Percentiles rank a stretch among this genome's conserved stretches.
These are phyloP conservation scores for Akanthomyces uredinophilus DNA, from an alignment of 2,329 filamentous ascomycete species.

Conservation along the genomic window DNA sequence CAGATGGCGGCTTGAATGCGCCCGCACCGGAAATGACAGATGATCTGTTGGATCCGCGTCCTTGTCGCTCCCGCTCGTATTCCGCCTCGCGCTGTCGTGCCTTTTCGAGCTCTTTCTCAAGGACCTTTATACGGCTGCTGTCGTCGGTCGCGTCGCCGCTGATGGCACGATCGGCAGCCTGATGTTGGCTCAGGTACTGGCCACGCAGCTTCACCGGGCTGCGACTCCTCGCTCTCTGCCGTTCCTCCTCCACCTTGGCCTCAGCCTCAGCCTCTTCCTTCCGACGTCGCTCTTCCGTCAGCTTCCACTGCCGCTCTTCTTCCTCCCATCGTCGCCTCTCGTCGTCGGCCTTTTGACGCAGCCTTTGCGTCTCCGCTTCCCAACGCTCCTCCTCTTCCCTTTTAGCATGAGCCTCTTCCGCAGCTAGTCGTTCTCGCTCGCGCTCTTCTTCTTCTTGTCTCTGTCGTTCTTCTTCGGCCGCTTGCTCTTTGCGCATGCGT, in stretches of 20 bases:
- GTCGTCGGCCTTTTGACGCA: constrained; percentile 55
- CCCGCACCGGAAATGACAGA: constrained; percentile 1
- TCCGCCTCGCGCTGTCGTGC: constrained; percentile 59
- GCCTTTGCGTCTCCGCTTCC: constrained; percentile 58
- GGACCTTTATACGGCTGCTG: constrained; percentile 66
- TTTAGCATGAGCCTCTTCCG: constrained; percentile 58
- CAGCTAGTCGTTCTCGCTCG: constrained; percentile 40
- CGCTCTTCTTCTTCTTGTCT: constrained; percentile 50
- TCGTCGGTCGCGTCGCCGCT: constrained; percentile 36
- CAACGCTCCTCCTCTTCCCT: constrained; percentile 61
- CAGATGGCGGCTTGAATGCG: not conserved
- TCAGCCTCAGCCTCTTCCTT: constrained; percentile 71
- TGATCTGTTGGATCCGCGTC: constrained; percentile 33
- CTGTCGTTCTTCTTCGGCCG: constrained; percentile 56
- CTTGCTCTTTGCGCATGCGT: constrained; percentile 52
- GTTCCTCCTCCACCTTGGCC: constrained; percentile 60
- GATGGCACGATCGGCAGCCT: constrained; percentile 60
- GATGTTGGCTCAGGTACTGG: constrained; percentile 83
- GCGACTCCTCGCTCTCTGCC: constrained; percentile 54
- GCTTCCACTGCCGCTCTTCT: constrained; percentile 69
- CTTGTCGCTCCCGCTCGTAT: constrained; percentile 53
- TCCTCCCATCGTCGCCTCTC: constrained; percentile 73
- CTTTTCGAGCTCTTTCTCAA: constrained; percentile 67
- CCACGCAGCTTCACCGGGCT: constrained; percentile 69
- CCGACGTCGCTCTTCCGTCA: constrained; percentile 66